Evolutionary conservation across 306 rosid species (phyloP).

Genomic region (Cicer chorassanicum): DNA sequence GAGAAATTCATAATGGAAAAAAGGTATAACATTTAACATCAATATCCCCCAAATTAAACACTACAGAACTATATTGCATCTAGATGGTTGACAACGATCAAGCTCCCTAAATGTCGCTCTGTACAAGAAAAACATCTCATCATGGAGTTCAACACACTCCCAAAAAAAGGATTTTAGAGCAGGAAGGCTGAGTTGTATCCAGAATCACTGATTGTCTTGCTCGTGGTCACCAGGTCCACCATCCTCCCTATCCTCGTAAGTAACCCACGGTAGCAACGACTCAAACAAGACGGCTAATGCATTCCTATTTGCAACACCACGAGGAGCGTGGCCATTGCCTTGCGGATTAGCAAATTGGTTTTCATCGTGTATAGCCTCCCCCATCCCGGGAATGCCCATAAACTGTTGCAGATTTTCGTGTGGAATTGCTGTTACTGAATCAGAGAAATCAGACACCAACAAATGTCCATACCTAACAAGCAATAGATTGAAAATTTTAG

Average conservation of each 20-base stretch:
- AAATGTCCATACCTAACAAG: slow-evolving; percentile 82
- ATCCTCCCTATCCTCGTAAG: slow-evolving; percentile 62
- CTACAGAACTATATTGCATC: slow-evolving; percentile 38
- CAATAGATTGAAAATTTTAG: slow-evolving; percentile 36
- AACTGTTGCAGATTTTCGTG: slow-evolving; percentile 84
- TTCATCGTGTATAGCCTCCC: slow-evolving; percentile 59
- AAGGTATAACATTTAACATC: slow-evolving; percentile 36
- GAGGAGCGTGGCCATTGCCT: slow-evolving; percentile 61
- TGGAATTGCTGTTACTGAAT: slow-evolving; percentile 73
- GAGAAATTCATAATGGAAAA: slow-evolving; percentile 16
- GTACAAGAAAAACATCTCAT: slow-evolving; percentile 49
- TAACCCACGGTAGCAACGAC: slow-evolving; percentile 94
- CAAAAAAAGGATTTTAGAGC: slow-evolving; percentile 9
- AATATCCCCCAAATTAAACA: slow-evolving; percentile 37
- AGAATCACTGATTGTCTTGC: slow-evolving; percentile 52
- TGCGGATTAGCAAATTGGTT: slow-evolving; percentile 60
- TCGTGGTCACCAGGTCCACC: slow-evolving; percentile 48
- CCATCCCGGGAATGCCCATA: slow-evolving; percentile 69
- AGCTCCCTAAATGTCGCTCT: slow-evolving; percentile 43
- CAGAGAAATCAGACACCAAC: slow-evolving; percentile 89
- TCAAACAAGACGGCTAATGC: slow-evolving; percentile 84
- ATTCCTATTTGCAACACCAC: slow-evolving; percentile 69
- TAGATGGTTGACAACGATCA: slow-evolving; percentile 32
- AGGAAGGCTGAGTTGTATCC: slow-evolving; percentile 33
- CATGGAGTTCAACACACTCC: slow-evolving; percentile 27